Conservation (phyloP, 1,284 basidiomycete genomes). For the Tilletia indica region DNA sequence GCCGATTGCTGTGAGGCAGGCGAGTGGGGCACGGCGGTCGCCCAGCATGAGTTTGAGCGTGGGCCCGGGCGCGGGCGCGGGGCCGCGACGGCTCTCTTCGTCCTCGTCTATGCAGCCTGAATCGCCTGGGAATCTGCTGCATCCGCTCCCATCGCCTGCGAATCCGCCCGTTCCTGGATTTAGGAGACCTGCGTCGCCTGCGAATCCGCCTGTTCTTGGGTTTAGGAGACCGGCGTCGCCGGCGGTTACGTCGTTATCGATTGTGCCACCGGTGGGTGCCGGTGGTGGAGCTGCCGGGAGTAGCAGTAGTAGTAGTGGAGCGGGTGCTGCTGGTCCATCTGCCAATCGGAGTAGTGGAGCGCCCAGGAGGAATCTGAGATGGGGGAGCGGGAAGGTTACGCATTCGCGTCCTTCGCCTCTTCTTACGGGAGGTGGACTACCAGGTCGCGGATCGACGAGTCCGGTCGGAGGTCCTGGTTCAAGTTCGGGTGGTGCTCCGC, state of each 20-base stretch:
- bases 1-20: constrained; percentile 23
- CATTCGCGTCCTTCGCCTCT: constrained; percentile 12
- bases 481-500: no score
- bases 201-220: constrained; percentile 12
- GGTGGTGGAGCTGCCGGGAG: constrained; percentile 28
- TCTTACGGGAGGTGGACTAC: neutral
- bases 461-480: neutral
- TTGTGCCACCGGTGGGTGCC: constrained; percentile 25
- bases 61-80: no score
- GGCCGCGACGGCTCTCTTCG: neutral
- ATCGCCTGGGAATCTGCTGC: neutral
- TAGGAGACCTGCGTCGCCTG: neutral
- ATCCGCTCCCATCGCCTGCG: neutral
- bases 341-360: constrained; percentile 29
- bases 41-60: constrained; percentile 26
- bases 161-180: constrained; percentile 15
- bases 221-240: constrained; percentile 23
- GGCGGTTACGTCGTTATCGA: constrained; percentile 27
- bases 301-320: constrained; percentile 19
- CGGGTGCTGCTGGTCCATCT: constrained; percentile 19
- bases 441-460: neutral
- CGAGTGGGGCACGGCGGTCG: constrained; percentile 22
- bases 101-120: constrained; percentile 8
- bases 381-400: constrained; percentile 52
- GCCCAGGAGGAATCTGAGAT: constrained; percentile 51